phyloP scores from a whole-genome alignment of 176 grass and related monocot species.

The Triticum urartu region DNA sequence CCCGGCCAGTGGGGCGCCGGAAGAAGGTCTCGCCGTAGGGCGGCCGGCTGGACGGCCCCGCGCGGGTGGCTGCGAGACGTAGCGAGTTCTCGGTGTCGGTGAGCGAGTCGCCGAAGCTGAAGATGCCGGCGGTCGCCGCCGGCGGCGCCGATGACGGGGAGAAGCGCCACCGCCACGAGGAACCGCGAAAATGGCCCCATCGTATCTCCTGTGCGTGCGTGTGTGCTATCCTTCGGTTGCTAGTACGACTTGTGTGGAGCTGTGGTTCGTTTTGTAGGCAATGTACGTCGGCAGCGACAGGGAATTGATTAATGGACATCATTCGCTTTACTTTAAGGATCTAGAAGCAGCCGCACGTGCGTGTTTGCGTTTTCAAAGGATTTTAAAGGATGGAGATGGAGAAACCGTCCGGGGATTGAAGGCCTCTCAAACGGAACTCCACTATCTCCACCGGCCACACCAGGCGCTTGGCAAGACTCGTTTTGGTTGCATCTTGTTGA shows the following conservation, averaged over 20 bases:
- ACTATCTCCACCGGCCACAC: neutral
- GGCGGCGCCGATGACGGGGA: neutral
- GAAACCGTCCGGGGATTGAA: neutral
- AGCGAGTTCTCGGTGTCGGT: slow-evolving; percentile 29
- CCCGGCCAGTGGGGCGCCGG: slow-evolving; percentile 18
- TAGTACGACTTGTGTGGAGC: neutral
- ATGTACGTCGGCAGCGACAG: no score
- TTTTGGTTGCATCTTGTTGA: no score
- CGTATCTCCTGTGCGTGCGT: neutral
- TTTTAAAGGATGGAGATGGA: neutral
- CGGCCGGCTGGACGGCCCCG: neutral
- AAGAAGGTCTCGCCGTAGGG: slow-evolving; percentile 37
- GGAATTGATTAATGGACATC: no score
- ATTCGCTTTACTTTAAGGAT: neutral
- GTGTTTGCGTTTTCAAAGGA: neutral
- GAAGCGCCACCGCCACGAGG: neutral
- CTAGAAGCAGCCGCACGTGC: neutral
- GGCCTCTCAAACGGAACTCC: neutral
- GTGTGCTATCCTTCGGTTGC: neutral
- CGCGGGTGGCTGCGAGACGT: neutral
- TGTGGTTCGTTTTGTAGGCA: neutral
- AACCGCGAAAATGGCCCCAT: neutral
- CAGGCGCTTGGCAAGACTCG: neutral
- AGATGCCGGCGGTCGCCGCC: neutral
- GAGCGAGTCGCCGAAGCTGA: slow-evolving; percentile 38